Percentiles rank a stretch among this genome's conserved stretches.
phyloP scores from a whole-genome alignment of 805 yeast species.

The Starmerella riodocensis region DNA sequence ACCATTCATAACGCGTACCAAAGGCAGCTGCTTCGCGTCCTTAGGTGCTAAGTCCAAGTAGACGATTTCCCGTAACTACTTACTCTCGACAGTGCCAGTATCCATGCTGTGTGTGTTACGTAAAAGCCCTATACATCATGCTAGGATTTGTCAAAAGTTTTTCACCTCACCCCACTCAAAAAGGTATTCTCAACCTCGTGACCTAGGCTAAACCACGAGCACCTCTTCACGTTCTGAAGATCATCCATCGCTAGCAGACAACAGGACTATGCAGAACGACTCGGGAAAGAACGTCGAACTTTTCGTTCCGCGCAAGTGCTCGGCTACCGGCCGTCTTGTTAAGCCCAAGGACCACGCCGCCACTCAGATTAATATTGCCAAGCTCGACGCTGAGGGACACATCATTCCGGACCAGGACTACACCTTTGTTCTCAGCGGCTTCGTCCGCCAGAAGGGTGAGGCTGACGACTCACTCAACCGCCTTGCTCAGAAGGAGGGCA shows the following conservation, averaged over 20 bases:
- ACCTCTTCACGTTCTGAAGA: background rate
- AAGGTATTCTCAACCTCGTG: background rate
- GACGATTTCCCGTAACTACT: too few relatives aligned
- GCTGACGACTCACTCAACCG: slow-evolving; percentile 98
- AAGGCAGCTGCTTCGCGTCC: too few relatives aligned
- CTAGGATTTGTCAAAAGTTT: background rate
- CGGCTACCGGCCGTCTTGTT: slow-evolving; percentile 99
- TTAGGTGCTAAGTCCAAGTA: too few relatives aligned
- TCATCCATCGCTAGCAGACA: background rate
- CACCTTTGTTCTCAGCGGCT: slow-evolving; percentile 95
- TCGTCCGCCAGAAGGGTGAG: slow-evolving; percentile 98
- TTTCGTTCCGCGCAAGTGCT: slow-evolving; percentile 99
- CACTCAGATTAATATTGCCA: slow-evolving; percentile 96
- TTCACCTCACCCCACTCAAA: slow-evolving; percentile 1
- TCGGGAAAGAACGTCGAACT: slow-evolving; percentile 99
- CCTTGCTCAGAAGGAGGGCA: slow-evolving; percentile 97
- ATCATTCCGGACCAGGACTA: slow-evolving; percentile 80
- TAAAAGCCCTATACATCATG: slow-evolving; percentile 9
- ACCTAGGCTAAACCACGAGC: background rate
- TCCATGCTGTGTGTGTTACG: slow-evolving; percentile 1
- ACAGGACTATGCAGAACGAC: slow-evolving; percentile 88
- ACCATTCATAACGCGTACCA: too few relatives aligned
- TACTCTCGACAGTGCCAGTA: too few relatives aligned
- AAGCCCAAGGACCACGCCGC: slow-evolving; percentile 99
- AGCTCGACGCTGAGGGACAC: slow-evolving; percentile 94